phyloP scores from a whole-genome alignment of 495 filamentous ascomycete genomes.

The Aspergillus wentii region DNA sequence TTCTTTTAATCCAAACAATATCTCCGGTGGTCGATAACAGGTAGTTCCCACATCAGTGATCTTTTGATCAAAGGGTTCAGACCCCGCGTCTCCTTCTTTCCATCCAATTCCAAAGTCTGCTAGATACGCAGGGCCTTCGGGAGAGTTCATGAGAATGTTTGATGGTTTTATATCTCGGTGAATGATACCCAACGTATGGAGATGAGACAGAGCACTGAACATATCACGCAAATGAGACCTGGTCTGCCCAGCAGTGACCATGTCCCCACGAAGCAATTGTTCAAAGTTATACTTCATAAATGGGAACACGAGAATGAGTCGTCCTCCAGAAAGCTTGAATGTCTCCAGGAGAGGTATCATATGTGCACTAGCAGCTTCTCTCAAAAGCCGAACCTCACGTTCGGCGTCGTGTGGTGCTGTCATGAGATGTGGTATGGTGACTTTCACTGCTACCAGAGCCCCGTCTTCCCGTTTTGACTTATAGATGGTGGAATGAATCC shows the following conservation, averaged over 20 bases:
- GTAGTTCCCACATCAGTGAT: conserved; percentile 92
- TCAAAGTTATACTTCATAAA: conserved; percentile 71
- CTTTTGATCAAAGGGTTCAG: conserved; percentile 64
- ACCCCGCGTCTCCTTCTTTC: conserved; percentile 54
- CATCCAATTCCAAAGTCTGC: conserved; percentile 92
- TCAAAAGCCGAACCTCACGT: conserved; percentile 72
- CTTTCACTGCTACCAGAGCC: conserved; percentile 70
- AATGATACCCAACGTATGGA: conserved; percentile 73
- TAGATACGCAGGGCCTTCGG: conserved; percentile 66
- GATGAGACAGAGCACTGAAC: conserved; percentile 64
- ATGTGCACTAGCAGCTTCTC: conserved; percentile 37
- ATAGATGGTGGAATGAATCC: conserved; percentile 82
- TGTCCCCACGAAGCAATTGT: conserved; percentile 47
- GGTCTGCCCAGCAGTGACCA: conserved; percentile 39
- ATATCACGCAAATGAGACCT: conserved; percentile 55
- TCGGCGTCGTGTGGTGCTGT: conserved; percentile 74
- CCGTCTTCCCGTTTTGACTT: conserved; percentile 38
- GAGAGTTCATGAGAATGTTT: conserved; percentile 70
- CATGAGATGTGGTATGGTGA: conserved; percentile 69
- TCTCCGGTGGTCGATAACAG: conserved; percentile 83
- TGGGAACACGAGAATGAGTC: conserved; percentile 76
- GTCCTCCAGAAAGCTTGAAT: conserved; percentile 65
- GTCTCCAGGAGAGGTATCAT: conserved; percentile 67
- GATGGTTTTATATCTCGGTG: conserved; percentile 94
- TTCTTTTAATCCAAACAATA: conserved; percentile 74